Base-by-base conservation (phyloP, 164 flowering plant species). In the Hamamelis virginiana region DNA sequence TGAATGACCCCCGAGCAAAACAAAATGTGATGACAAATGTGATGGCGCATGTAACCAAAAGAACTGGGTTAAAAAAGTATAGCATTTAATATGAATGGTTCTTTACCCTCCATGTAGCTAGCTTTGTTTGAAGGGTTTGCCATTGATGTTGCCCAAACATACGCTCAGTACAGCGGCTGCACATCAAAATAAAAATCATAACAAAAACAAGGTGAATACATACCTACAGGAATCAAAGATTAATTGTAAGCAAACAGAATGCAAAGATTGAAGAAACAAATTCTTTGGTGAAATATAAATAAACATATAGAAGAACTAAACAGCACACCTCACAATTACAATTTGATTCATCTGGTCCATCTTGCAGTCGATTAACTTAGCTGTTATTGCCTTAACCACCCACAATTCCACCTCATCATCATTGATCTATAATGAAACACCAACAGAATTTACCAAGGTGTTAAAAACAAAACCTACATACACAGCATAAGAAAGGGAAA, bases 281-380 rank as follows among this genome's bases (percentile, higher is more conserved):
- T 33, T 2, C 6, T 33, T 33, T 33, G 18, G 23, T 48, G 28
- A 43, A 19, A 50, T 1, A 8, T 3, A 9, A 51, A 28, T 27
- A 23, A 2, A 59, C 9, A 53, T 23, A 19, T 60, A 21, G 48
- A 0, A 38, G 44, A 22, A 10, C 16, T 5, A 16, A 9, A 38
- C 1, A 25, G 59, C 71, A 10, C 71, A 93, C 99, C 92, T 91
- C 69, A 93, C 96, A 68, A 86, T 76, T 16, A 93, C 87, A 69
- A 79, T 79, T 76, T 89, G 76, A 74, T 96, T 93, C 93, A 96
- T 87, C 80, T 96, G 98, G 76, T 96, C 99, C 88, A 96, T 91
- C 76, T 91, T 96, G 76, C 97, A 91, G 67, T 93, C 87, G 13
- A 92, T 74, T 59, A 96, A 79, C 76, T 91, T 93, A n/a, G 89